Percentiles rank a stretch among this genome's conserved stretches.
Conservation (phyloP, 2,329 filamentous ascomycete genomes). For the Phoma sp. region DNA sequence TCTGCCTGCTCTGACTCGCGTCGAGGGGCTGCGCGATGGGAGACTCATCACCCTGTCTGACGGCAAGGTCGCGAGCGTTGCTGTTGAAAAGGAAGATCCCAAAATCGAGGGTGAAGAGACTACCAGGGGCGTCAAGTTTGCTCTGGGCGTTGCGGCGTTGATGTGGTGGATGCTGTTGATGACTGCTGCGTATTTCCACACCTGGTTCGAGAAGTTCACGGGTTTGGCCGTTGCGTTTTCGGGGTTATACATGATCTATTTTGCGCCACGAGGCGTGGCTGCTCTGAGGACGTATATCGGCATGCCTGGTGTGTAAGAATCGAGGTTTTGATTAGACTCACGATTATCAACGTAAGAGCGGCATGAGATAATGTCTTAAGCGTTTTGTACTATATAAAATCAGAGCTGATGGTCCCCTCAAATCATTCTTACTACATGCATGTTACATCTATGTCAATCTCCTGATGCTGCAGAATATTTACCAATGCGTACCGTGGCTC, state of each 20-base stretch:
- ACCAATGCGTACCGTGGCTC: no score
- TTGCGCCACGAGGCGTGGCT: conserved; percentile 54
- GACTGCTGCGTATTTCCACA: conserved; percentile 98
- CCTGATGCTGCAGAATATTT: no score
- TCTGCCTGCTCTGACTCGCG: conserved; percentile 63
- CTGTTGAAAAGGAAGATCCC: conserved; percentile 47
- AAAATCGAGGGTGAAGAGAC: conserved; percentile 49
- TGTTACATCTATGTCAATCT: no score
- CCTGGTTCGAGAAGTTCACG: conserved; percentile 89
- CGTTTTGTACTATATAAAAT: background rate
- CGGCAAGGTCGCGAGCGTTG: conserved; percentile 62
- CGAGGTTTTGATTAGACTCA: background rate
- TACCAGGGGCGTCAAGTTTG: conserved; percentile 61
- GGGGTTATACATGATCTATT: conserved; percentile 55
- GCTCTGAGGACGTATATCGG: conserved; percentile 51
- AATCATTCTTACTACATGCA: no score
- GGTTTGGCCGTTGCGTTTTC: conserved; percentile 56
- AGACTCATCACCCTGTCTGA: conserved; percentile 69
- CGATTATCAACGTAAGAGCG: background rate
- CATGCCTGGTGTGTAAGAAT: conserved; percentile 52
- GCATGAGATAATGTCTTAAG: background rate
- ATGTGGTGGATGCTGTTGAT: conserved; percentile 97
- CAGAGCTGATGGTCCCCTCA: no score
- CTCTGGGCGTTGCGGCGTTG: conserved; percentile 67
- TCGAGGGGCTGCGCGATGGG: conserved; percentile 62